Evolutionary conservation across 305 asterid genomes (phyloP), one percentile per base, ranked within the genome.

Genomic region (Ajuga reptans): DNA sequence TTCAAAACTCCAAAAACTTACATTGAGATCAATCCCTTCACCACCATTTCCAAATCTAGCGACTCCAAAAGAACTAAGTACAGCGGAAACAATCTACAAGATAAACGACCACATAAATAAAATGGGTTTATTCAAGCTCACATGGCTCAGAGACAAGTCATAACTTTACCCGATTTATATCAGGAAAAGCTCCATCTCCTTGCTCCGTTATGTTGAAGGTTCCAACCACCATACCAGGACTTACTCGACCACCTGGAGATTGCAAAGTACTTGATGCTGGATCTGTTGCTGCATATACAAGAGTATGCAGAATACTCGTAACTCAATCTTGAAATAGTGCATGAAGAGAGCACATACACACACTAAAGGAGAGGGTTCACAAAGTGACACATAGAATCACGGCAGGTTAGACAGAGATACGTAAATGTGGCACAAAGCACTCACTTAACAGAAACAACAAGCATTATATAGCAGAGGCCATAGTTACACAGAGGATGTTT

Each of bases 151-250:
- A 42, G 71, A 55, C 57, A 50, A 60, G 47, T 45, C 69, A 54
- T 47, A 54, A 65, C 27, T 67, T 78, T 87, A 92, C 98, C 78
- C 91, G 90, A 77, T 86, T 86, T 45, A 90, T 75, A 78, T 87
- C 93, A 66, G 91, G 92, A 64, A 90, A 82, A 73, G 82, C 75
- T 72, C 93, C 94, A 77, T 89, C 96, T 50, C 84, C 89, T 54
- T 85, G 97, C 68, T 90, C 98, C 47, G 95, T 82, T 74, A 90
- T 62, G 74, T 87, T 87, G 77, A 90, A 92, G 79, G 96, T 85
- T 50, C 95, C 96, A 75, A 92, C 90, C 63, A 92, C 77, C 82
- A 85, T 75, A 56, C 88, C 84, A 53, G 96, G 88, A 69, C 89
- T 78, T 46, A 15, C 77, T 74, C 82, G 77, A 72, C 67, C 72